Conservation (phyloP, 345 rosid species). For the Eucalyptus cladocalyx region DNA sequence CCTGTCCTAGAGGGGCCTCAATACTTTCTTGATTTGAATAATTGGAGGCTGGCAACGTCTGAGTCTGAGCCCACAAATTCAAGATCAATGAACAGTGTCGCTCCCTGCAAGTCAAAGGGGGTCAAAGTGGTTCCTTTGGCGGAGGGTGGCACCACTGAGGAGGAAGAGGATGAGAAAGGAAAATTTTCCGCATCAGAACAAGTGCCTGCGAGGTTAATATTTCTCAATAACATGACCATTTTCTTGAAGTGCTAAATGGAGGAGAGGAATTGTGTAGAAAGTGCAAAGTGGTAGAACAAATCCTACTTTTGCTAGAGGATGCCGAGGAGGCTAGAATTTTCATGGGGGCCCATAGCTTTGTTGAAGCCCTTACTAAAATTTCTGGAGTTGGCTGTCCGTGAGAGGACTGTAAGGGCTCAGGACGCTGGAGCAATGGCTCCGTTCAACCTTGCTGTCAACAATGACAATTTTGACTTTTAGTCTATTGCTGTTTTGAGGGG, state of each 20-base stretch:
- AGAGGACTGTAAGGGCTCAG: constrained; percentile 32
- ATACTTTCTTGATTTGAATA: too few relatives aligned
- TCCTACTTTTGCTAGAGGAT: constrained; percentile 56
- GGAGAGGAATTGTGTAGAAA: constrained; percentile 30
- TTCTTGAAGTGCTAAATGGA: constrained; percentile 42
- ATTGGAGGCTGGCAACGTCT: constrained; percentile 51
- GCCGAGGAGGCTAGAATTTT: constrained; percentile 82
- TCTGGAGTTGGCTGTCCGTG: constrained; percentile 43
- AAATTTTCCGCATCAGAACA: constrained; percentile 17
- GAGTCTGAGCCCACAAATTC: constrained; percentile 54
- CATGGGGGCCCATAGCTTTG: constrained; percentile 80
- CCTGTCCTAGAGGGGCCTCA: constrained; percentile 53
- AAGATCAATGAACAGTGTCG: constrained; percentile 36
- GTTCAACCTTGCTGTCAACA: constrained; percentile 86
- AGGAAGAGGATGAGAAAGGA: constrained; percentile 17
- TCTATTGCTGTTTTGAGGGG: neutral
- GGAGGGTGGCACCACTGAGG: constrained; percentile 4
- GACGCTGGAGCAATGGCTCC: constrained; percentile 87
- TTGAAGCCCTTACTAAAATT: constrained; percentile 53
- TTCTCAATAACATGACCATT: constrained; percentile 30
- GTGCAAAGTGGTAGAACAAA: constrained; percentile 56
- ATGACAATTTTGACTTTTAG: constrained; percentile 52
- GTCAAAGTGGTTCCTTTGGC: constrained; percentile 50
- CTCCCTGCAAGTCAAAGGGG: constrained; percentile 33
- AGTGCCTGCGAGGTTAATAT: constrained; percentile 20